Evolutionary conservation across 176 grass and related monocot species (phyloP), one percentile per base, ranked within the genome.

Genomic region (Bromus sterilis): DNA sequence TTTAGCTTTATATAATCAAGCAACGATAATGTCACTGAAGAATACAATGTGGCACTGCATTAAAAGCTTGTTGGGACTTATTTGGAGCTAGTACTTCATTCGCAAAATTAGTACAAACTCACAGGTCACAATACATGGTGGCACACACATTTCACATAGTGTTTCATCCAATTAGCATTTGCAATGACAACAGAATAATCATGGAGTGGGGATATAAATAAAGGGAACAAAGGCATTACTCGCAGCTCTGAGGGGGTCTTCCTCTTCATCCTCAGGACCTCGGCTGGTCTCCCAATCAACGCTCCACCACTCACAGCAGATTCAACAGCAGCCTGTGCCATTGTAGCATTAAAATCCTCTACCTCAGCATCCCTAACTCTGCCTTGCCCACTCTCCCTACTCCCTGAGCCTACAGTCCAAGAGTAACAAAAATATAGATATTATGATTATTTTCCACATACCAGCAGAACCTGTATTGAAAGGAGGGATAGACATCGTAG

Each of bases 181-280:
- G 11, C 24, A 20, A 41, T 36, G 29, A 5, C 28, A 48, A 35
- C 5, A 28, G 13, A 85, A n/a, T 14, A 69, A 26, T 0, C 14
- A 67, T 29, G 5, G 24, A 23, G 6, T 78, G 70, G n/a, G 74
- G 12, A 3, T 33, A 71, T 41, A 63, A 2, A 35, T 33, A 3
- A 85, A 75, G 25, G 15, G n/a, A 25, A n/a, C 3, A 26, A 44
- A 65, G 41, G 30, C 21, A 32, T 91, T 88, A 94, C 94, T 46
- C 94, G 88, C 7, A 97, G 87, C 46, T 97, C 87, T 0, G 87
- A 97, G 24, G 94, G 94, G 1, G 94, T 97, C 89, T 97, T 97
- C 75, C 94, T 85, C 87, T 97, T 97, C 87, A 90, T 91, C 65
- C 80, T 90, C 10, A 68, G 78, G 66, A 70, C 60, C 48, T 30